These are phyloP conservation scores for Solanum sejunctum DNA, from an alignment of 257 asterid genomes.

Conservation along the genomic window DNA sequence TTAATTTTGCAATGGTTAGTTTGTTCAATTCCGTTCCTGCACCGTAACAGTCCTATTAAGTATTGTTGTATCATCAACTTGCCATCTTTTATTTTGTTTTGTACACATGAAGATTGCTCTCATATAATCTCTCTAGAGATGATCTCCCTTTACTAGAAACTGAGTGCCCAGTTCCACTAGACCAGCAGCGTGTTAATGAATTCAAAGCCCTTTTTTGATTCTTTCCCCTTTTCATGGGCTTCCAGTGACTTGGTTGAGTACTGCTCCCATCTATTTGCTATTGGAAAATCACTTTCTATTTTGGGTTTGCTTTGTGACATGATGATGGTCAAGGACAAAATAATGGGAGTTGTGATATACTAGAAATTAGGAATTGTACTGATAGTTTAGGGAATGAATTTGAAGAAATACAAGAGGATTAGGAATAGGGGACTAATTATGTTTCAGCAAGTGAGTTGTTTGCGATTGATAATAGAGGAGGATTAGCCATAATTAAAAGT, in stretches of 20 bases:
- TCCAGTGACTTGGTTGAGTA: constrained; percentile 49
- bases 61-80: no score
- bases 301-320: no score
- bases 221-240: constrained; percentile 92
- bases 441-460: no score
- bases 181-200: constrained; percentile 84
- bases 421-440: no score
- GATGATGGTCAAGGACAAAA: background rate
- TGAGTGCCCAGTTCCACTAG: constrained; percentile 76
- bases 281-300: constrained; percentile 30
- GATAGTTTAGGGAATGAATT: background rate
- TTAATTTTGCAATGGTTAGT: no score
- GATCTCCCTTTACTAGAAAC: constrained; percentile 37
- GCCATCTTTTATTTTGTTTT: no score
- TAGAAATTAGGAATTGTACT: background rate
- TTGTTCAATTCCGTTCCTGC: no score
- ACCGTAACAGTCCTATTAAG: no score
- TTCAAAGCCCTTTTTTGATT: constrained; percentile 52
- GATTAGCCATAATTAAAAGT: constrained; percentile 6
- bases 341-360: background rate
- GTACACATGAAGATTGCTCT: no score
- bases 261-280: constrained; percentile 38
- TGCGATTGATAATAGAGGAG: no score
- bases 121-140: no score
- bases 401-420: no score